Conservation (phyloP, 192 early-diverging fungal species). For the Glomus cerebriforme region DNA sequence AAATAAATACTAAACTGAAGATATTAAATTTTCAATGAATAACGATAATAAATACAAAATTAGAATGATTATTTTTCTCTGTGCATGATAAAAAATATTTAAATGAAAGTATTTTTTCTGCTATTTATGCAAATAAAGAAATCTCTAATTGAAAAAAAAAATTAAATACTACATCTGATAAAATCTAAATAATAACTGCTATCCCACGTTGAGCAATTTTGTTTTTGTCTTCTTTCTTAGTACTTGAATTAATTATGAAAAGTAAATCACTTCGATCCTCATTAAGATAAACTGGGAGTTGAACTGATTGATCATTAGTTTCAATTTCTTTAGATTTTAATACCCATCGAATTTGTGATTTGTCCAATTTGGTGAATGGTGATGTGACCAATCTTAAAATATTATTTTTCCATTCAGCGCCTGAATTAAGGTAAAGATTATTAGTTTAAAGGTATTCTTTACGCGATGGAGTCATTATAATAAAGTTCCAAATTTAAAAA, state of each 20-base stretch:
- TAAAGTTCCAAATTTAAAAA: background rate
- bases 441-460: no score
- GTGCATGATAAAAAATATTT: no score
- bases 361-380: slow-evolving; percentile 35
- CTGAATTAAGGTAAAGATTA: slow-evolving; percentile 46
- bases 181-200: slow-evolving; percentile 49
- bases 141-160: no score
- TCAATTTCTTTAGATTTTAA: slow-evolving; percentile 20
- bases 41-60: no score
- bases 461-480: no score
- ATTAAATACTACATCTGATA: no score
- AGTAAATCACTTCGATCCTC: slow-evolving; percentile 59
- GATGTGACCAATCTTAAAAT: slow-evolving; percentile 37
- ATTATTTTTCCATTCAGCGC: slow-evolving; percentile 46
- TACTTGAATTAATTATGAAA: slow-evolving; percentile 52
- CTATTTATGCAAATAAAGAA: no score
- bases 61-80: no score
- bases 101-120: no score
- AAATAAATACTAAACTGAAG: no score
- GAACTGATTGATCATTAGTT: slow-evolving; percentile 10
- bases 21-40: no score
- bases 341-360: slow-evolving; percentile 48
- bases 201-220: slow-evolving; percentile 59
- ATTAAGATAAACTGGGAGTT: slow-evolving; percentile 70
- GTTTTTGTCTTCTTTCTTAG: slow-evolving; percentile 39